These are phyloP conservation scores for Pelargonium myrrhifolium DNA, from an alignment of 441 rosid genomes.

Conservation along the genomic window DNA sequence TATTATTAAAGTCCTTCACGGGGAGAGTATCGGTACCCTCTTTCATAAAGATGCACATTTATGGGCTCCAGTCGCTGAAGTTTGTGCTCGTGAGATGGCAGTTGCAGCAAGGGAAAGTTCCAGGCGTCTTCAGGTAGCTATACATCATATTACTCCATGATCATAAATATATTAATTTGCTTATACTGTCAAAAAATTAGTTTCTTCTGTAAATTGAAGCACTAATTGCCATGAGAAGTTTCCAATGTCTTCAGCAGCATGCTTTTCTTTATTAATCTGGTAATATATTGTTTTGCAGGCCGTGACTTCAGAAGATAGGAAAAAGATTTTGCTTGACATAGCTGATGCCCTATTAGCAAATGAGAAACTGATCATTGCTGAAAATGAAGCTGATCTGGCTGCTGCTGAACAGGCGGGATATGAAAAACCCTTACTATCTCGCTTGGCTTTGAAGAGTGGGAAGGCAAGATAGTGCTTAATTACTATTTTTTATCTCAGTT, in stretches of 20 bases:
- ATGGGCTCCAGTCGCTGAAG: conserved; percentile 50
- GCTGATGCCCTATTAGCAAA: conserved; percentile 86
- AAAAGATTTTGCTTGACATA: conserved; percentile 57
- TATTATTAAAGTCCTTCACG: conserved; percentile 69
- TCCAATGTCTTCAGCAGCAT: neutral
- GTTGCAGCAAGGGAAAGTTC: conserved; percentile 96
- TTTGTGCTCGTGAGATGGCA: conserved; percentile 77
- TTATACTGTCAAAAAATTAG: neutral
- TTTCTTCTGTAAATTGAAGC: conserved; percentile 9
- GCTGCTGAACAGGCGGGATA: conserved; percentile 74
- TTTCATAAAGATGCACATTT: conserved; percentile 80
- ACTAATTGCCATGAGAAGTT: neutral
- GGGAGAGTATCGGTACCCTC: conserved; percentile 83
- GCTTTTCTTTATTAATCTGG: conserved; percentile 6
- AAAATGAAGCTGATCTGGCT: conserved; percentile 83
- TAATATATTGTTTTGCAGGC: conserved; percentile 47
- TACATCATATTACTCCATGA: conserved; percentile 11
- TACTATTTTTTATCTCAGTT: conserved; percentile 1
- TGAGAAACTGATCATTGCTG: conserved; percentile 48
- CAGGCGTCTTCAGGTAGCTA: conserved; percentile 79
- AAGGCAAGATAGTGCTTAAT: conserved; percentile 45
- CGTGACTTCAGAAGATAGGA: conserved; percentile 69
- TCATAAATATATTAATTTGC: conserved; percentile 12
- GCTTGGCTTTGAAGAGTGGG: conserved; percentile 80
- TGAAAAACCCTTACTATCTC: conserved; percentile 70